Percentiles rank a stretch among this genome's conserved stretches.
These are phyloP conservation scores for Coemansia sp. DNA, from an alignment of 192 early-diverging fungal species.

Conservation along the genomic window DNA sequence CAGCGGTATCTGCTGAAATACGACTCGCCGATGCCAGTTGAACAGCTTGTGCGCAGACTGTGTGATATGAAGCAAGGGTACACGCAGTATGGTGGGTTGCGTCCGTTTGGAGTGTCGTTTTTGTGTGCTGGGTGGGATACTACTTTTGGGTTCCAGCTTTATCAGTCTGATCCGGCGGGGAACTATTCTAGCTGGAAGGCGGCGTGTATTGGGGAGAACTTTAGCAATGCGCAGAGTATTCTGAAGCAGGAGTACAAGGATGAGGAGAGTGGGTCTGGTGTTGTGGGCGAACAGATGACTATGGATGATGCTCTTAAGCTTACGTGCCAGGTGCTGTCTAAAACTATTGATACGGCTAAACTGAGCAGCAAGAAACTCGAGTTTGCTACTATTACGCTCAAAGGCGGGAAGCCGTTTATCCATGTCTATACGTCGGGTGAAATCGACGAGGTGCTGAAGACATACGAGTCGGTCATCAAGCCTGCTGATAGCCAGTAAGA, in stretches of 20 bases:
- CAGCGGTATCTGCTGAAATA: conserved; percentile 86
- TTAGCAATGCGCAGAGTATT: conserved; percentile 83
- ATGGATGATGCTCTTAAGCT: conserved; percentile 88
- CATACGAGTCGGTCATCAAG: conserved; percentile 43
- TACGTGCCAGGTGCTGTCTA: conserved; percentile 91
- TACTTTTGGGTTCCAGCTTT: conserved; percentile 91
- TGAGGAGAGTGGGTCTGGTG: conserved; percentile 31
- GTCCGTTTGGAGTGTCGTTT: conserved; percentile 98
- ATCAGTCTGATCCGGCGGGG: conserved; percentile 97
- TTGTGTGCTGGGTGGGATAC: conserved; percentile 94
- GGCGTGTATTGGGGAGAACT: conserved; percentile 95
- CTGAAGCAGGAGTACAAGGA: conserved; percentile 99
- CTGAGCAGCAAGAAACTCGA: conserved; percentile 89
- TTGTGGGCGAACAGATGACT: conserved; percentile 42
- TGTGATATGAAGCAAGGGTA: conserved; percentile 99
- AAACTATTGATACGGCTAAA: conserved; percentile 94
- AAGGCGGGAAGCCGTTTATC: conserved; percentile 33
- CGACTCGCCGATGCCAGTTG: conserved; percentile 89
- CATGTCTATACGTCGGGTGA: conserved; percentile 39
- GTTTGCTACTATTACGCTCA: conserved; percentile 80
- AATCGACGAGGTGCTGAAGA: conserved; percentile 41
- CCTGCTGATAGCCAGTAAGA: conserved; percentile 25
- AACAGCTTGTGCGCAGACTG: conserved; percentile 91
- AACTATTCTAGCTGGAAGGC: conserved; percentile 99
- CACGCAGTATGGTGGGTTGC: conserved; percentile 96